These are phyloP conservation scores for Globisporangium cystogenes DNA, from an alignment of 352 stramenopile species.

Conservation along the genomic window DNA sequence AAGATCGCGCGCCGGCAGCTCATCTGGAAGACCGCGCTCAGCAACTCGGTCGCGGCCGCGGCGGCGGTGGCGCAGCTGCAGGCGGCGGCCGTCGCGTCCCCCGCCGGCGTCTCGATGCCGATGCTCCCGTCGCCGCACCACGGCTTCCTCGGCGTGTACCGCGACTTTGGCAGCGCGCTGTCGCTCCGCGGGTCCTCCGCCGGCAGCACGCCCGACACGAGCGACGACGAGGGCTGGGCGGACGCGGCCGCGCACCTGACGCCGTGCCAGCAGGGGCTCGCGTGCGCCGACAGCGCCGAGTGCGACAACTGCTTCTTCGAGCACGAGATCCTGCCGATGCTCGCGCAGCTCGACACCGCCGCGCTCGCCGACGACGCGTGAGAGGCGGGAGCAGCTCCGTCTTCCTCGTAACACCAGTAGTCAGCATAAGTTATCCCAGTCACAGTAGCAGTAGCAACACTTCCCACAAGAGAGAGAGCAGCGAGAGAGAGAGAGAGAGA, in stretches of 20 bases:
- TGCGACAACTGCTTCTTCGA: constrained; percentile 27
- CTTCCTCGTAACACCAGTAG: neutral
- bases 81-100: neutral
- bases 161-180: constrained; percentile 6
- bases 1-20: constrained; percentile 23
- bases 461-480: too few species aligned
- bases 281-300: constrained; percentile 5
- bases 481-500: too few species aligned
- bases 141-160: constrained; percentile 9
- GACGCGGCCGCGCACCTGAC: neutral
- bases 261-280: constrained; percentile 5
- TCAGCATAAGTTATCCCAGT: constrained; percentile 1
- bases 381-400: neutral
- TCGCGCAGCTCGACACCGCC: constrained; percentile 22
- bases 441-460: neutral
- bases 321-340: constrained; percentile 28
- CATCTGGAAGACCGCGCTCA: constrained; percentile 10
- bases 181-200: constrained; percentile 3
- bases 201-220: constrained; percentile 13
- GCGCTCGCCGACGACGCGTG: neutral
- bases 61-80: neutral
- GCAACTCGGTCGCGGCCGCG: constrained; percentile 6
- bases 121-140: constrained; percentile 3
- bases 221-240: constrained; percentile 14
- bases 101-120: neutral